Evolutionary conservation across 2,329 filamentous ascomycete species (phyloP), one percentile per base, ranked within the genome.

Genomic region (Akanthomyces dipterigenus): DNA sequence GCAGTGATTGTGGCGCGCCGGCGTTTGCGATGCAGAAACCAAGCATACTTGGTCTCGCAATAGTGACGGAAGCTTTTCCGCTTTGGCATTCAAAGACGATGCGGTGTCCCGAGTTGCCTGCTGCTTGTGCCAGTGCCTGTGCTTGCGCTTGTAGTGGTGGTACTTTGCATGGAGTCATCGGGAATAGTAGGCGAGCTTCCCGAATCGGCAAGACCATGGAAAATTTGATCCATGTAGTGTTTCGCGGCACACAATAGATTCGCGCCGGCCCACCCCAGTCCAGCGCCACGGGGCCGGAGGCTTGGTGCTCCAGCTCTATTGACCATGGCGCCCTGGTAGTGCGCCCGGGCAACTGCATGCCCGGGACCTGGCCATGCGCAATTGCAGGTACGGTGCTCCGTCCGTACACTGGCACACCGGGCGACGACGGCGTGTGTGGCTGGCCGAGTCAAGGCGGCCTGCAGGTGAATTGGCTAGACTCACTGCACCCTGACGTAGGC

Each of bases 141-240:
- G n/a, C 20, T 22, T 22, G 11, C 24, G 11, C 6, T 3, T 20
- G 51, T 26, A 26, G 22, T 24, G 42, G 38, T 43, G 18, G 24
- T 18, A n/a, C 38, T 22, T 31, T 40, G 45, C 31, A 40, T 49
- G 43, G 40, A n/a, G 16, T 57, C 43, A 48, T 49, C 22, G 45
- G 43, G 43, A 49, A 49, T 40, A 49, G 43, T 48, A 57, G 55
- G 55, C 45, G 31, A 42, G 43, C 43, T 49, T 57, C 55, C 55
- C 55, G 12, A 57, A 57, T 57, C 28, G 55, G 55, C 45, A 49
- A 28, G 45, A 14, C 55, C 28, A 28, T 49, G 22, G 38, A 57
- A 57, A 57, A 40, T 57, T 49, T 57, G 43, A 34, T 22, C 40
- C 28, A 26, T 22, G 50, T 26, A 40, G 34, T 6, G 31, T 31